These are phyloP conservation scores for Tuber umbilicatum DNA, from an alignment of 495 filamentous ascomycete species.

Conservation along the genomic window DNA sequence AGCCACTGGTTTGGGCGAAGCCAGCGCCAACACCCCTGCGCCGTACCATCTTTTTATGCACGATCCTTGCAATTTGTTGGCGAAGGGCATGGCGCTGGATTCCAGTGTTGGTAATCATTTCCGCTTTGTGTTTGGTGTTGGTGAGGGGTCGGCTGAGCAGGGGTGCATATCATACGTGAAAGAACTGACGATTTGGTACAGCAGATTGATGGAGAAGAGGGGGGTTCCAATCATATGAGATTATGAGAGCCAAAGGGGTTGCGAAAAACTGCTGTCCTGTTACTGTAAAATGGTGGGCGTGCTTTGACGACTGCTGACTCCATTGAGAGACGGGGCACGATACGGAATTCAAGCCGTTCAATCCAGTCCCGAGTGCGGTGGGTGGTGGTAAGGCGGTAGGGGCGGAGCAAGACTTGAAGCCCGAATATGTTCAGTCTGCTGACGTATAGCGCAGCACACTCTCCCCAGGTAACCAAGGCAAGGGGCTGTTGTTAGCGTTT, in stretches of 20 bases:
- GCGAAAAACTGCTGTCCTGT: neutral
- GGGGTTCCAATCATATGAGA: neutral
- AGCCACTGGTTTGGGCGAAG: neutral
- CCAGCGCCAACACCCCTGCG: neutral
- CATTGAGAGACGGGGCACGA: neutral
- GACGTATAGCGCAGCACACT: neutral
- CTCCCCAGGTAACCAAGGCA: neutral
- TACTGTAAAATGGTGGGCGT: neutral
- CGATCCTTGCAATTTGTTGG: neutral
- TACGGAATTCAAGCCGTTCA: neutral
- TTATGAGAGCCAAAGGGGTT: neutral
- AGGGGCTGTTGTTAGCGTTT: neutral
- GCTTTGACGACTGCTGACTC: neutral
- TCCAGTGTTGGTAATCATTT: neutral
- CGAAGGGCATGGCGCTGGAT: neutral
- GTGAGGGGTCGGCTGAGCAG: neutral
- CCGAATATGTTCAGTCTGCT: neutral
- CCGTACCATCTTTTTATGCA: neutral
- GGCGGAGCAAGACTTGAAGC: neutral
- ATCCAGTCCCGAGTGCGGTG: neutral
- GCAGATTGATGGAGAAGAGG: neutral
- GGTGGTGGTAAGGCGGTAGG: neutral
- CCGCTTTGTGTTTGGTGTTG: neutral
- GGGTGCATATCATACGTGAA: conserved; percentile 2
- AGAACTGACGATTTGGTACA: neutral